Conservation (phyloP, 306 rosid species). For the Castanopsis chinensis region DNA sequence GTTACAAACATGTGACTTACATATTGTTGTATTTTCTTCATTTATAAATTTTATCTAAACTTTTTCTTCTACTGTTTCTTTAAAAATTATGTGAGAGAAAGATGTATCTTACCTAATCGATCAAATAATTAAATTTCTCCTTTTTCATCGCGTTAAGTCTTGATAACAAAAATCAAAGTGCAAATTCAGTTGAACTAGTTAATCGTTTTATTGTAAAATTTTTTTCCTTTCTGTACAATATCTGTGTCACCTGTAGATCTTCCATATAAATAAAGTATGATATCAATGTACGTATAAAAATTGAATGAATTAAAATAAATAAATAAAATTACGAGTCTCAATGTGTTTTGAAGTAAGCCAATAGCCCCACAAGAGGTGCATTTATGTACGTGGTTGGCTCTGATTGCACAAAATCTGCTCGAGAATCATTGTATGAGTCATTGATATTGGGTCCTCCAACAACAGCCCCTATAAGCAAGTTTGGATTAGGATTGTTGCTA, state of each 20-base stretch:
- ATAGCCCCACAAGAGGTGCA: conserved; percentile 61
- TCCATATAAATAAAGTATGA: neutral
- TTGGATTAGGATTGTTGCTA: conserved; percentile 46
- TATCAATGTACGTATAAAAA: neutral
- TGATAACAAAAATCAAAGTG: too few relatives aligned
- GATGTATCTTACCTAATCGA: too few relatives aligned
- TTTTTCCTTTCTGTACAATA: neutral
- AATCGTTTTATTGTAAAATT: neutral
- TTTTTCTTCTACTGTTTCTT: too few relatives aligned
- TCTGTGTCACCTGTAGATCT: too few relatives aligned
- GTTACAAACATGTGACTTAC: too few relatives aligned
- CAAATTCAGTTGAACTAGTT: too few relatives aligned
- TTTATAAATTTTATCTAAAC: too few relatives aligned
- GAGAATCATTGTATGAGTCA: conserved; percentile 47
- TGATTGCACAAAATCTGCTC: conserved; percentile 45
- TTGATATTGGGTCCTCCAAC: conserved; percentile 52
- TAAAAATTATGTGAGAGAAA: too few relatives aligned
- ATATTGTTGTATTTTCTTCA: too few relatives aligned
- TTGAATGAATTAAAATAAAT: neutral
- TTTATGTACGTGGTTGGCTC: conserved; percentile 63
- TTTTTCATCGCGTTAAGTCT: too few relatives aligned
- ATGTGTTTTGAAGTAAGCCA: conserved; percentile 52
- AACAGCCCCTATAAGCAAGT: conserved; percentile 51
- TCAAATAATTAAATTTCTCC: too few relatives aligned
- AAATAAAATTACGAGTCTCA: neutral